A percentile compares a stretch with the other conserved stretches of the same genome.
Evolutionary conservation across 192 early-diverging fungal genomes (phyloP).

Genomic region (Backusella sp.): DNA sequence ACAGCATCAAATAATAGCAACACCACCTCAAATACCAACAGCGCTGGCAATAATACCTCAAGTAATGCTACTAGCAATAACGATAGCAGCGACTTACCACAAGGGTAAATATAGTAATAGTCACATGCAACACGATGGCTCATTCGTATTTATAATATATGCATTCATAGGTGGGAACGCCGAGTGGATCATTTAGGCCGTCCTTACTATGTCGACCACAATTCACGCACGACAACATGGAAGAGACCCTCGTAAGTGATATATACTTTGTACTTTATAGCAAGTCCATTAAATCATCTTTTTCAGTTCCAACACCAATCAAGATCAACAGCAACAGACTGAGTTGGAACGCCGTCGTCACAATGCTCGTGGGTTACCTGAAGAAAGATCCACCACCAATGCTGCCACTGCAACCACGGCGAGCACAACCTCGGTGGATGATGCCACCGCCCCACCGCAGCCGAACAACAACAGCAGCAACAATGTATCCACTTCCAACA

Average conservation of each 20-base stretch:
- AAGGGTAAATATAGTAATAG: slow-evolving; percentile 5
- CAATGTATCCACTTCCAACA: slow-evolving; percentile 7
- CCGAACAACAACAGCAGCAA: background rate
- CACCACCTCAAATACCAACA: background rate
- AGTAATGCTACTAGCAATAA: background rate
- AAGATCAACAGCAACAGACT: slow-evolving; percentile 53
- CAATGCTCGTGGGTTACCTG: slow-evolving; percentile 80
- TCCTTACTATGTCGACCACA: slow-evolving; percentile 97
- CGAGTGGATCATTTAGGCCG: slow-evolving; percentile 89
- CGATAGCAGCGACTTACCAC: slow-evolving; percentile 14
- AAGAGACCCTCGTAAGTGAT: slow-evolving; percentile 44
- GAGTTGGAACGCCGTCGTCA: slow-evolving; percentile 75
- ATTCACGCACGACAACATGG: slow-evolving; percentile 93
- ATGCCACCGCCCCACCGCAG: background rate
- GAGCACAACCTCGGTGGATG: slow-evolving; percentile 7
- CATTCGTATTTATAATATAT: too few species aligned
- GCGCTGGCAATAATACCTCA: background rate
- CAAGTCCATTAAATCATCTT: background rate
- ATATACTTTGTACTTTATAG: too few species aligned
- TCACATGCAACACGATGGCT: background rate
- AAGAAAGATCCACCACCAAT: slow-evolving; percentile 37
- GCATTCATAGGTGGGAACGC: slow-evolving; percentile 92
- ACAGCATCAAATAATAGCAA: background rate
- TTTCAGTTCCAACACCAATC: slow-evolving; percentile 29
- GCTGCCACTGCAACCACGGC: slow-evolving; percentile 25